Evolutionary conservation across 2,329 filamentous ascomycete species (phyloP).

Genomic region (Exophiala dermatitidis): DNA sequence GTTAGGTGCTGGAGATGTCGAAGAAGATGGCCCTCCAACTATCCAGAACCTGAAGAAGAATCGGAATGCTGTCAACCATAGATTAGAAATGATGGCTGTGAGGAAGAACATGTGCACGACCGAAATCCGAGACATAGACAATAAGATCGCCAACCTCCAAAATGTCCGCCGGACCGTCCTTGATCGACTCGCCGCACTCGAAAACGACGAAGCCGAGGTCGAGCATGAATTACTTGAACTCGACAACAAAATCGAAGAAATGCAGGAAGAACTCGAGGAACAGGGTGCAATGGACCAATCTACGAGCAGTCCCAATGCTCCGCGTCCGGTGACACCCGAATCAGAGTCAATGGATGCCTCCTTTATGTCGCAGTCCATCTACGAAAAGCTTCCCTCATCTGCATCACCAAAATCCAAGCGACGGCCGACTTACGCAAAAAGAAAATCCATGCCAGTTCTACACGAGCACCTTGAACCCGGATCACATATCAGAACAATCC

Average conservation of each 20-base stretch:
- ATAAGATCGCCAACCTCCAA: constrained; percentile 87
- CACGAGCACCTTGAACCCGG: constrained; percentile 94
- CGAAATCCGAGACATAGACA: constrained; percentile 93
- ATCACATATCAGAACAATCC: constrained; percentile 77
- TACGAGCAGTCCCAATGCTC: constrained; percentile 25
- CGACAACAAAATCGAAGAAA: constrained; percentile 56
- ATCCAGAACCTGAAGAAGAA: constrained; percentile 72
- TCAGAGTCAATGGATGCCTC: constrained; percentile 46
- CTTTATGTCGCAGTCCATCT: constrained; percentile 98
- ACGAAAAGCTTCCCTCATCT: constrained; percentile 70
- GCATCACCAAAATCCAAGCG: constrained; percentile 42
- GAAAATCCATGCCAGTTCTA: constrained; percentile 85
- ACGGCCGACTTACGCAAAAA: constrained; percentile 45
- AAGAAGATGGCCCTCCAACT: constrained; percentile 56
- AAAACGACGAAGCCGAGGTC: constrained; percentile 82
- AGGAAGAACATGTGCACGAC: constrained; percentile 96
- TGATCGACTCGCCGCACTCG: constrained; percentile 74
- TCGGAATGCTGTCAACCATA: constrained; percentile 69
- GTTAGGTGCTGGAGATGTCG: constrained; percentile 54
- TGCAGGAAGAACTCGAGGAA: constrained; percentile 52
- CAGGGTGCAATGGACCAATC: constrained; percentile 29
- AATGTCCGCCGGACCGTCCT: constrained; percentile 89
- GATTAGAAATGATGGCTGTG: constrained; percentile 82
- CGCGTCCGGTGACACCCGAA: constrained; percentile 43
- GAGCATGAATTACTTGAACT: constrained; percentile 70